Evolutionary conservation across 208 protist genomes (phyloP).

Genomic region (Trypanosoma melophagium): DNA sequence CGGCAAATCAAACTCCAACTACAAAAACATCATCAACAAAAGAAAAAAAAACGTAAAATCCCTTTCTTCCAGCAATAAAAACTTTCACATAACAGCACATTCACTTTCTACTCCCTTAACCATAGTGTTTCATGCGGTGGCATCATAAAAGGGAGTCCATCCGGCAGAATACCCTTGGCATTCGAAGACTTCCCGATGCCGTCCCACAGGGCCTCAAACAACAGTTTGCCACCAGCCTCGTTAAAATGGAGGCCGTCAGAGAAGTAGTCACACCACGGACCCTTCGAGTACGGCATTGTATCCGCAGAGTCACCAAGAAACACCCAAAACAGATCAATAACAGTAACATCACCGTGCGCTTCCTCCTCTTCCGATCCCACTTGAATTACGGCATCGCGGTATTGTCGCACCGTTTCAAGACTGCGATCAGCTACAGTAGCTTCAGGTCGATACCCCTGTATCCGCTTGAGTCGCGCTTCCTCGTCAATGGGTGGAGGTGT

Average conservation of each 20-base stretch:
- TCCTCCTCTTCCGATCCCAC: slow-evolving; percentile 19
- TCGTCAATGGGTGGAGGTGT: slow-evolving; percentile 44
- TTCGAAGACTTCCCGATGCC: slow-evolving; percentile 28
- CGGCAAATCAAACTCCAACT: too few relatives aligned
- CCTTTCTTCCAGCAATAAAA: too few relatives aligned
- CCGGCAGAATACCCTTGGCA: slow-evolving; percentile 20
- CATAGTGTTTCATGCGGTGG: slow-evolving; percentile 17
- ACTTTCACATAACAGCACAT: too few relatives aligned
- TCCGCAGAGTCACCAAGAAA: slow-evolving; percentile 30
- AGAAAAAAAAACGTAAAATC: too few relatives aligned
- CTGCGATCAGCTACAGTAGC: slow-evolving; percentile 1
- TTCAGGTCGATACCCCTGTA: not conserved
- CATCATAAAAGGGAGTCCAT: slow-evolving; percentile 16
- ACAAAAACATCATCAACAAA: too few relatives aligned
- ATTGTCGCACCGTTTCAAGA: slow-evolving; percentile 23
- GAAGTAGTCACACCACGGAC: slow-evolving; percentile 23
- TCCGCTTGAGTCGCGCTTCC: slow-evolving; percentile 22
- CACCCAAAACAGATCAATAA: slow-evolving; percentile 35
- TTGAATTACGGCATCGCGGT: slow-evolving; percentile 35
- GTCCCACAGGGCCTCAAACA: slow-evolving; percentile 39
- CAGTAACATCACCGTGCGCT: slow-evolving; percentile 21
- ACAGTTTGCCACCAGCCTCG: slow-evolving; percentile 24
- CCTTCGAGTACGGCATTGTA: slow-evolving; percentile 17
- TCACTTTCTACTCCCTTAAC: not conserved
- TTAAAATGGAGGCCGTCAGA: slow-evolving; percentile 53